phyloP scores from a whole-genome alignment of 1,284 basidiomycete genomes.

The Fomitopsis pinicola region DNA sequence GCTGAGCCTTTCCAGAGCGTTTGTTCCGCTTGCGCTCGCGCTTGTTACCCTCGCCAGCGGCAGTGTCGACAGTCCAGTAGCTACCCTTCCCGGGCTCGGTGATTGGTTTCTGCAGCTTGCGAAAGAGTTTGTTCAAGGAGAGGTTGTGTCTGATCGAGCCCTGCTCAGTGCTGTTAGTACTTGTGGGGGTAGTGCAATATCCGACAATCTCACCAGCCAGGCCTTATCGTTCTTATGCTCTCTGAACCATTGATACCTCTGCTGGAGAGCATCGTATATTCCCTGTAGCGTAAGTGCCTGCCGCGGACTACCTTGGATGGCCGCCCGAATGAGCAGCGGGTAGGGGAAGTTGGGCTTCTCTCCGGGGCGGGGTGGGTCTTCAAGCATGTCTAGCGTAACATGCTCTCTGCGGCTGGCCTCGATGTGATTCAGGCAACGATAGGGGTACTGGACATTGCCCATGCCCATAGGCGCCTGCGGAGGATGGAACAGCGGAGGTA shows the following conservation, averaged over 20 bases:
- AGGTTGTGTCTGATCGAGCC: conserved; percentile 89
- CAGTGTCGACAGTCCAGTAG: conserved; percentile 67
- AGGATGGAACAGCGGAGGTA: background rate
- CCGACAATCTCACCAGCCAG: conserved; percentile 53
- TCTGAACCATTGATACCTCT: conserved; percentile 55
- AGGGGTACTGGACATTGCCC: conserved; percentile 30
- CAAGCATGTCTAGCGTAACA: conserved; percentile 44
- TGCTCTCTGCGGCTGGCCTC: conserved; percentile 34
- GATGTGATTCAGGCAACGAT: conserved; percentile 43
- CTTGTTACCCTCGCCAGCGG: conserved; percentile 58
- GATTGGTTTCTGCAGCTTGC: conserved; percentile 55
- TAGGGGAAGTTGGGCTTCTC: conserved; percentile 52
- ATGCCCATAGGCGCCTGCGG: background rate
- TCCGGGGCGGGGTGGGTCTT: conserved; percentile 41
- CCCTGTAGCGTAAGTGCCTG: conserved; percentile 61
- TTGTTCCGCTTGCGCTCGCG: conserved; percentile 54
- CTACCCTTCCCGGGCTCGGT: conserved; percentile 71
- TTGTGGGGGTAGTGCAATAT: background rate
- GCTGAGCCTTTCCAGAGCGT: conserved; percentile 27
- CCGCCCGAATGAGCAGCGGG: conserved; percentile 63
- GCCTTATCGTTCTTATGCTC: conserved; percentile 41
- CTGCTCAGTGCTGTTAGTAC: conserved; percentile 31
- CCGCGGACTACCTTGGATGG: conserved; percentile 59
- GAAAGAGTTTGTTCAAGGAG: conserved; percentile 81
- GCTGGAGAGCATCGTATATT: conserved; percentile 55